These are phyloP conservation scores for Arabidopsis hybrid DNA, from an alignment of 441 rosid genomes.

Conservation along the genomic window DNA sequence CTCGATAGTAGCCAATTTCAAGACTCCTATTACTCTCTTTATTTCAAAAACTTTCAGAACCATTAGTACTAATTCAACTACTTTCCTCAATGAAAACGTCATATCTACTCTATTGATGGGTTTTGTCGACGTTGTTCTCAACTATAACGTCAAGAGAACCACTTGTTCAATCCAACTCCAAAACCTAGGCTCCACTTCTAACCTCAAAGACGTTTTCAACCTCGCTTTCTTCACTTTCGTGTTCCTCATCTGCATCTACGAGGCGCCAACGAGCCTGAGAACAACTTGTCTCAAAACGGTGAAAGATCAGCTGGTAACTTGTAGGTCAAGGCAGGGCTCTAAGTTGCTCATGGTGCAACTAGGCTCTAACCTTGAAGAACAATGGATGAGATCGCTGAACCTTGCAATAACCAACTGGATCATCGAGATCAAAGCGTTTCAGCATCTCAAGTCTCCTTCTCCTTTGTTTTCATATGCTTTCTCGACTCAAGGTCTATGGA, in stretches of 20 bases:
- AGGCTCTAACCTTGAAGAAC: constrained; percentile 84
- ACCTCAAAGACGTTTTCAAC: constrained; percentile 65
- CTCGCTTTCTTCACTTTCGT: constrained; percentile 66
- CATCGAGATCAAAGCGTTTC: constrained; percentile 53
- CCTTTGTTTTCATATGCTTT: constrained; percentile 76
- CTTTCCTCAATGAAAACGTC: constrained; percentile 47
- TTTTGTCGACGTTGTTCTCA: constrained; percentile 64
- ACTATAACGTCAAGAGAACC: constrained; percentile 54
- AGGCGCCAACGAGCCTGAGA: constrained; percentile 75
- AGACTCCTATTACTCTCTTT: constrained; percentile 66
- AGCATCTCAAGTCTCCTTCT: constrained; percentile 67
- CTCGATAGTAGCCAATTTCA: constrained; percentile 62
- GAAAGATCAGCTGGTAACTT: constrained; percentile 57
- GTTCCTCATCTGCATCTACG: constrained; percentile 74
- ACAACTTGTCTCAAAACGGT: constrained; percentile 58
- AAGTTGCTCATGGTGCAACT: constrained; percentile 68
- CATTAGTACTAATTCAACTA: constrained; percentile 27
- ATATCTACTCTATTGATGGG: constrained; percentile 55
- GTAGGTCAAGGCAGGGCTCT: constrained; percentile 57
- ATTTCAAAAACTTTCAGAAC: constrained; percentile 61
- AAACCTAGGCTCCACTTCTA: constrained; percentile 43
- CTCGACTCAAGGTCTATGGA: constrained; percentile 77
- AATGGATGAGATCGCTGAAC: constrained; percentile 86
- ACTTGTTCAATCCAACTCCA: constrained; percentile 51
- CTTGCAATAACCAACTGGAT: constrained; percentile 89